Evolutionary conservation across 2,329 filamentous ascomycete genomes (phyloP).

Genomic region (Talaromyces islandicus): DNA sequence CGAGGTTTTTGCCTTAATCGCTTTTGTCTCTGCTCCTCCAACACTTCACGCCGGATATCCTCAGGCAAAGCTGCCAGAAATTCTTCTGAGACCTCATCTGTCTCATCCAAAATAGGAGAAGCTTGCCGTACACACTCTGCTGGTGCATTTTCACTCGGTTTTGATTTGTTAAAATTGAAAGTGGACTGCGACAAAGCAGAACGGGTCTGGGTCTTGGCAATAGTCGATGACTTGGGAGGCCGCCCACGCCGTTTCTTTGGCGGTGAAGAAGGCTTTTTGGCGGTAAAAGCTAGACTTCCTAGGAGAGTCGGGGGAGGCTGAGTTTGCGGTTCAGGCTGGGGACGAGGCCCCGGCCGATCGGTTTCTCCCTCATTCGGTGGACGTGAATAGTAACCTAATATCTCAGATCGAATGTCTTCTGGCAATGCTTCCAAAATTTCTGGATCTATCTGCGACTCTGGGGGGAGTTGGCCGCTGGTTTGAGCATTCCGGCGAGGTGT

Average conservation of each 20-base stretch:
- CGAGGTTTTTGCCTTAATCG: slow-evolving; percentile 54
- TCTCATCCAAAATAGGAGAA: slow-evolving; percentile 24
- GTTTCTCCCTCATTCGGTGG: slow-evolving; percentile 18
- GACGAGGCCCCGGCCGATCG: slow-evolving; percentile 19
- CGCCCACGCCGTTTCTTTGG: slow-evolving; percentile 59
- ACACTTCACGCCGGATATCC: slow-evolving; percentile 70
- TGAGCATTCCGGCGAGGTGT: slow-evolving; percentile 19
- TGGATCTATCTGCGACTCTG: slow-evolving; percentile 73
- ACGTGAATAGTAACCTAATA: slow-evolving; percentile 64
- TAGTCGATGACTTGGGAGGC: slow-evolving; percentile 31
- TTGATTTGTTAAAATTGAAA: slow-evolving; percentile 49
- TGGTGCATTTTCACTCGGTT: slow-evolving; percentile 13
- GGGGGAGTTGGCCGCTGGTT: slow-evolving; percentile 42
- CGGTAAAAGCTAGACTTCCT: neutral
- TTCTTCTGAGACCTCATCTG: slow-evolving; percentile 52
- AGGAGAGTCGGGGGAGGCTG: slow-evolving; percentile 1
- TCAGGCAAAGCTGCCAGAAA: slow-evolving; percentile 80
- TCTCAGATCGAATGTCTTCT: slow-evolving; percentile 76
- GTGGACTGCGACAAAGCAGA: slow-evolving; percentile 67
- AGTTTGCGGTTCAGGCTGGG: slow-evolving; percentile 35
- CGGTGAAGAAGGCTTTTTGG: slow-evolving; percentile 51
- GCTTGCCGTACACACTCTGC: slow-evolving; percentile 15
- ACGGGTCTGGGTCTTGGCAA: slow-evolving; percentile 44
- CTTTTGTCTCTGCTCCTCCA: slow-evolving; percentile 63
- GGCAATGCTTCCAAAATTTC: slow-evolving; percentile 80